Evolutionary conservation across 163 green algal species (phyloP).

Genomic region (Picocystis sp.): DNA sequence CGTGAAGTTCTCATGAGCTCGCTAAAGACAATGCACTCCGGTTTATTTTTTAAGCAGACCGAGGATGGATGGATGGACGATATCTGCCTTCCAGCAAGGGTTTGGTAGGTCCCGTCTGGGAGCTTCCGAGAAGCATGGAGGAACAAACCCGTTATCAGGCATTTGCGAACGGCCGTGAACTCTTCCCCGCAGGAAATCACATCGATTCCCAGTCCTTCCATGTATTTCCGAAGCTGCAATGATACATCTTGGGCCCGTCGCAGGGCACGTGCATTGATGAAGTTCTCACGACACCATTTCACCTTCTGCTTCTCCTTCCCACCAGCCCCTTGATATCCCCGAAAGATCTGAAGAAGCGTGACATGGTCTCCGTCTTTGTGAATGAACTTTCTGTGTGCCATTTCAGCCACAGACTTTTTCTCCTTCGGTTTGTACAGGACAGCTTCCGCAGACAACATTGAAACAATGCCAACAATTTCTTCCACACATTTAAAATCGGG

Average conservation of each 20-base stretch:
- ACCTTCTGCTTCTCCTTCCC: conserved; percentile 15
- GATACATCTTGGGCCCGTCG: conserved; percentile 56
- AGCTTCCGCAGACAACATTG: conserved; percentile 53
- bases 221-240: conserved; percentile 31
- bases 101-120: conserved; percentile 46
- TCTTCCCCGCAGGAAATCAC: conserved; percentile 25
- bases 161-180: conserved; percentile 21
- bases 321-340: conserved; percentile 16
- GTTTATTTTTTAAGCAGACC: conserved; percentile 40
- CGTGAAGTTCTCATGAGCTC: conserved; percentile 22
- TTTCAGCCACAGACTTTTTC: conserved; percentile 30
- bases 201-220: conserved; percentile 17
- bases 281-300: conserved; percentile 56
- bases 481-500: conserved; percentile 36
- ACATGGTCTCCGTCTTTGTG: conserved; percentile 54
- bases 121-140: conserved; percentile 50
- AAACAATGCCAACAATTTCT: conserved; percentile 47
- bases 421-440: conserved; percentile 41
- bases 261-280: conserved; percentile 56
- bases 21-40: conserved; percentile 64
- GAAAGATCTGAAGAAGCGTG: conserved; percentile 51
- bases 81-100: conserved; percentile 36
- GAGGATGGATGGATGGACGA: conserved; percentile 68
- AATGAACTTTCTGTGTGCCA: conserved; percentile 43
- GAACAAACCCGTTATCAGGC: conserved; percentile 63